phyloP scores from a whole-genome alignment of 1,139 yeast species.

The Kurtzmaniella quercitrusa region DNA sequence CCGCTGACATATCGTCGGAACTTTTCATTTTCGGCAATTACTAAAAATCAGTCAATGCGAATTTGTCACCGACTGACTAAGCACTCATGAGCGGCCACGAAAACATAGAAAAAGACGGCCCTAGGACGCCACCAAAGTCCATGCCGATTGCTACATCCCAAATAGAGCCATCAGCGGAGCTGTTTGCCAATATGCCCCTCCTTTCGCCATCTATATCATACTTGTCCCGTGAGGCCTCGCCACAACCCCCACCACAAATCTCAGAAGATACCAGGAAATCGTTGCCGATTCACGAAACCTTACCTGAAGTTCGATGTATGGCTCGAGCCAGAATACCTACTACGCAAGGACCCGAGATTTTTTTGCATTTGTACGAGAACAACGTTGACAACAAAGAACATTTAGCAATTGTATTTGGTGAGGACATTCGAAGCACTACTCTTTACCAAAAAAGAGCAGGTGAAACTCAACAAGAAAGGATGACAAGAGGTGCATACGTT shows the following conservation, averaged over 20 bases:
- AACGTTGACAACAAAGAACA: conserved; percentile 90
- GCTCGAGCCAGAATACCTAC: conserved; percentile 94
- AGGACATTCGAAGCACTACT: conserved; percentile 74
- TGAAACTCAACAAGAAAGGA: conserved; percentile 87
- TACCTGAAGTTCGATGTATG: conserved; percentile 78
- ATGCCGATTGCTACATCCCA: neutral
- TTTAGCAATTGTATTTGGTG: conserved; percentile 95
- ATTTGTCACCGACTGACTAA: conserved; percentile 1
- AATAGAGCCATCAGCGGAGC: conserved; percentile 2
- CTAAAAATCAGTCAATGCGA: conserved; percentile 1
- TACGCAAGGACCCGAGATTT: conserved; percentile 90
- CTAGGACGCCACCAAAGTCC: neutral
- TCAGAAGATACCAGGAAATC: conserved; percentile 19
- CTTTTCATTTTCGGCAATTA: neutral
- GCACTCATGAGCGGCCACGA: neutral
- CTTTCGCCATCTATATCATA: conserved; percentile 37
- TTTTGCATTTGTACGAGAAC: conserved; percentile 83
- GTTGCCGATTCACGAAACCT: conserved; percentile 25
- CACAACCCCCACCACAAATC: conserved; percentile 18
- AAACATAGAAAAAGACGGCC: neutral
- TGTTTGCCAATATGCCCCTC: conserved; percentile 27
- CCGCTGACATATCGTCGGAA: neutral
- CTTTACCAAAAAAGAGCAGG: conserved; percentile 58
- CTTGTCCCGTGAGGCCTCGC: conserved; percentile 10
- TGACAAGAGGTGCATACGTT: conserved; percentile 95